Evolutionary conservation across 768 basidiomycete genomes (phyloP), one percentile per base, ranked within the genome.

Genomic region (Symmetrospora coprosmae): DNA sequence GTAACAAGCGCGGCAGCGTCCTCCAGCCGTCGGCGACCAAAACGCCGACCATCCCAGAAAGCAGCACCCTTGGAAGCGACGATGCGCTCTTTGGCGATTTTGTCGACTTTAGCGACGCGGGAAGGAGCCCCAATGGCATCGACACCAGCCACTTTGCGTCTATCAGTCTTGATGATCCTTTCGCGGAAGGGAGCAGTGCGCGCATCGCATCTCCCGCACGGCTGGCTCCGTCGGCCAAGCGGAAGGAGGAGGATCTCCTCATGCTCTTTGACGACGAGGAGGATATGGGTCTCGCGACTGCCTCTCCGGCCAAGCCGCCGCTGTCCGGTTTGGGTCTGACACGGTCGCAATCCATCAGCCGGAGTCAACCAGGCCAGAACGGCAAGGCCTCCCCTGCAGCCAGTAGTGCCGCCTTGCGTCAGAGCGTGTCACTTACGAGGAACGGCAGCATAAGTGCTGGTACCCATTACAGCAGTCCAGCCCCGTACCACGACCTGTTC

Each of bases 71-170:
- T 11, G 55, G 51, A 41, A 40, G 55, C 35, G 67, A 65, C 7
- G 84, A 87, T 62, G 87, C 91, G 66, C 87, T 88, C 25, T 92
- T 92, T 73, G 90, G 88, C 2, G 73, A 73, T 43, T 75, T 75
- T 61, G 74, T 73, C 37, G 74, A 74, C 64, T 62, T 67, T 65
- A 63, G n/a, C n/a, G n/a, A n/a, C n/a, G n/a, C n/a, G n/a, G n/a
- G n/a, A n/a, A n/a, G n/a, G n/a, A n/a, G n/a, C n/a, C n/a, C n/a
- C n/a, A n/a, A n/a, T n/a, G n/a, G n/a, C n/a, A n/a, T n/a, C n/a
- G n/a, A n/a, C n/a, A n/a, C n/a, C n/a, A n/a, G n/a, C n/a, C n/a
- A n/a, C n/a, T n/a, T n/a, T n/a, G n/a, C n/a, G n/a, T n/a, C n/a
- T n/a, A n/a, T n/a, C n/a, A n/a, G n/a, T n/a, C n/a, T n/a, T n/a